These are phyloP conservation scores for Eutypella sp. DNA, from an alignment of 2,329 filamentous ascomycete species.

Conservation along the genomic window DNA sequence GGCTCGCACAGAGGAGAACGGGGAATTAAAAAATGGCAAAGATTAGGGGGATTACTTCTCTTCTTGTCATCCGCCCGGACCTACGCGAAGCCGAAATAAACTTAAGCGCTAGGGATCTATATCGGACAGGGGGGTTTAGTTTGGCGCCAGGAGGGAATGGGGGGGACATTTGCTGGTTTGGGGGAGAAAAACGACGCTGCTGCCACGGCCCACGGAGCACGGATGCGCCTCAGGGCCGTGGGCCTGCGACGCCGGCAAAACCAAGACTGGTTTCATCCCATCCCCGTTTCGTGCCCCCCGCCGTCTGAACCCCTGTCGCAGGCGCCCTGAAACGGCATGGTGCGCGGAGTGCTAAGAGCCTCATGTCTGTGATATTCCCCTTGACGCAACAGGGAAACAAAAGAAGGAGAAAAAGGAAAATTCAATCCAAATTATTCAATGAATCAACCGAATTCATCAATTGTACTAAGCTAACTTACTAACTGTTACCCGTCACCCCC, in stretches of 20 bases:
- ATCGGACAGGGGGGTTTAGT: constrained; percentile 11
- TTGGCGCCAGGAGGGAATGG: not conserved
- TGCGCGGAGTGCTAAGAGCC: not conserved
- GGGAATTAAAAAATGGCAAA: too few relatives aligned
- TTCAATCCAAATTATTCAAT: too few relatives aligned
- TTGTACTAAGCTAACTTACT: too few relatives aligned
- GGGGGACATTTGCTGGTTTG: not conserved
- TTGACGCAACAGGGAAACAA: too few relatives aligned
- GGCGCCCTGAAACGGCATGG: not conserved
- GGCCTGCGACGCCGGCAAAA: constrained; percentile 26
- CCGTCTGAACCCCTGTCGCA: not conserved
- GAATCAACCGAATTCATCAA: too few relatives aligned
- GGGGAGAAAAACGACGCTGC: not conserved
- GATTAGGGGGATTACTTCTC: too few relatives aligned
- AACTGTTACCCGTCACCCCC: too few relatives aligned
- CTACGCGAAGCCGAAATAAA: constrained; percentile 31
- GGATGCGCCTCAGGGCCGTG: constrained; percentile 13
- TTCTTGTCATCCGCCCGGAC: too few relatives aligned
- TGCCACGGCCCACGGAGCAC: constrained; percentile 7
- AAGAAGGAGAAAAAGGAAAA: too few relatives aligned
- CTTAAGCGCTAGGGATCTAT: constrained; percentile 19
- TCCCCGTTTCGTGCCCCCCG: constrained; percentile 5
- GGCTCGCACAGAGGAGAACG: too few relatives aligned
- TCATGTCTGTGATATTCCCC: not conserved
- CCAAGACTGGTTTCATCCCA: constrained; percentile 21